Conservation (phyloP, 2,329 filamentous ascomycete species). For the Cadophora sp. region DNA sequence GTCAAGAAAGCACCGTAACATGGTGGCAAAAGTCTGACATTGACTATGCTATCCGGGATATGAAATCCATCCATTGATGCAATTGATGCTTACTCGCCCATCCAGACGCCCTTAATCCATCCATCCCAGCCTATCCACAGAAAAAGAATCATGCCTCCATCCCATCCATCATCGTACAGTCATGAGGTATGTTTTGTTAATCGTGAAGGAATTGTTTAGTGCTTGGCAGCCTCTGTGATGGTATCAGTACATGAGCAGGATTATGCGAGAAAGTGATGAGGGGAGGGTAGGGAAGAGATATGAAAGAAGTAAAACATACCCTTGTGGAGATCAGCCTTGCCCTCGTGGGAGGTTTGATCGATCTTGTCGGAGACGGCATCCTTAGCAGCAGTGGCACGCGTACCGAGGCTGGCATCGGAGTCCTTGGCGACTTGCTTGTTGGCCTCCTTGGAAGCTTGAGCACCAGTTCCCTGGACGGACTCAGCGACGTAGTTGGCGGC, state of each 20-base stretch:
- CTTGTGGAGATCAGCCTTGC: conserved; percentile 57
- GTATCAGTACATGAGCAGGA: conserved; percentile 21
- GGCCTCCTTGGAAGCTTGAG: conserved; percentile 61
- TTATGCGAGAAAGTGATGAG: no score
- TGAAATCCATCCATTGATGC: conserved; percentile 11
- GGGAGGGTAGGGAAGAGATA: background rate
- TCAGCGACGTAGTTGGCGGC: conserved; percentile 64
- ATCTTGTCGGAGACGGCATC: conserved; percentile 60
- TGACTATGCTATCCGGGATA: conserved; percentile 11
- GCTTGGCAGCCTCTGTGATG: conserved; percentile 44
- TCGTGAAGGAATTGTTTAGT: conserved; percentile 39
- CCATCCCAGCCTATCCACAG: background rate
- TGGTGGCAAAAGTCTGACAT: conserved; percentile 8
- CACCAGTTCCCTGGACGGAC: conserved; percentile 55
- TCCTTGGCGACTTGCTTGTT: conserved; percentile 65
- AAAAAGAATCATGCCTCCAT: conserved; percentile 5
- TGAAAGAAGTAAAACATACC: conserved; percentile 35
- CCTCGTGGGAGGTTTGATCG: conserved; percentile 58
- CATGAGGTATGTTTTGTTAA: conserved; percentile 21
- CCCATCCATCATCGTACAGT: conserved; percentile 17
- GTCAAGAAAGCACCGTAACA: background rate
- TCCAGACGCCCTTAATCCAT: conserved; percentile 10
- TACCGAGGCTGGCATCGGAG: conserved; percentile 50
- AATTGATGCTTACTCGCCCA: conserved; percentile 7
- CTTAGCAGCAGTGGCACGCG: conserved; percentile 58